These are phyloP conservation scores for Areca catechu DNA, from an alignment of 176 grass and related monocot genomes.

Conservation along the genomic window DNA sequence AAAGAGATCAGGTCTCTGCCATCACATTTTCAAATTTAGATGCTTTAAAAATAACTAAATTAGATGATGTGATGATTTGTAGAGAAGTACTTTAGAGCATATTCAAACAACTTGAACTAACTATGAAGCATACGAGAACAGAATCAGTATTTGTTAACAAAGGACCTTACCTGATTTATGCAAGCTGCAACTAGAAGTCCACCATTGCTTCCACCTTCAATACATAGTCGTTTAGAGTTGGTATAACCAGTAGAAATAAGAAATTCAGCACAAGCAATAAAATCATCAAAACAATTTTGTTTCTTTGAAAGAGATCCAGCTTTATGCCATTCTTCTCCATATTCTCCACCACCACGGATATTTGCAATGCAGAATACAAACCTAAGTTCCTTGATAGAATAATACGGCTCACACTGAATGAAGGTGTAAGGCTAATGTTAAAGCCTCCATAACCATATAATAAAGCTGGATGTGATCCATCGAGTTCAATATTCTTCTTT, in stretches of 20 bases:
- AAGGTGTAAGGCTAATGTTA: conserved; percentile 74
- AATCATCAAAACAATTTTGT: conserved; percentile 98
- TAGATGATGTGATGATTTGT: too few relatives aligned
- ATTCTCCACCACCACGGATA: conserved; percentile 90
- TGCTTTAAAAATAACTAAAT: too few relatives aligned
- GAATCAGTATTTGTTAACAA: too few relatives aligned
- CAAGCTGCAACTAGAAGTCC: conserved; percentile 93
- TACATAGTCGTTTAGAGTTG: conserved; percentile 50
- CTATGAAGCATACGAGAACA: background rate
- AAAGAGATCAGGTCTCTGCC: conserved; percentile 88
- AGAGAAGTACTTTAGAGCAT: too few relatives aligned
- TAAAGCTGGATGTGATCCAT: conserved; percentile 73
- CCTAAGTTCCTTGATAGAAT: conserved; percentile 68
- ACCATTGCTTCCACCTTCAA: conserved; percentile 95
- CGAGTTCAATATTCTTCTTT: conserved; percentile 56
- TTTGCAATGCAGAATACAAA: conserved; percentile 69
- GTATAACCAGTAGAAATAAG: conserved; percentile 74
- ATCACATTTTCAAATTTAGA: background rate
- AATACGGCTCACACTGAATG: conserved; percentile 58
- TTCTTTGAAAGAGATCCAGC: conserved; percentile 73
- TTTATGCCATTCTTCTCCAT: conserved; percentile 99
- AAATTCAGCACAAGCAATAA: conserved; percentile 62
- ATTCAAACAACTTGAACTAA: too few relatives aligned
- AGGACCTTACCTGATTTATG: conserved; percentile 58
- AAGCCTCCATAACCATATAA: conserved; percentile 96